Evolutionary conservation across 139 green algal species (phyloP).

Genomic region (Ostreobium quekettii): DNA sequence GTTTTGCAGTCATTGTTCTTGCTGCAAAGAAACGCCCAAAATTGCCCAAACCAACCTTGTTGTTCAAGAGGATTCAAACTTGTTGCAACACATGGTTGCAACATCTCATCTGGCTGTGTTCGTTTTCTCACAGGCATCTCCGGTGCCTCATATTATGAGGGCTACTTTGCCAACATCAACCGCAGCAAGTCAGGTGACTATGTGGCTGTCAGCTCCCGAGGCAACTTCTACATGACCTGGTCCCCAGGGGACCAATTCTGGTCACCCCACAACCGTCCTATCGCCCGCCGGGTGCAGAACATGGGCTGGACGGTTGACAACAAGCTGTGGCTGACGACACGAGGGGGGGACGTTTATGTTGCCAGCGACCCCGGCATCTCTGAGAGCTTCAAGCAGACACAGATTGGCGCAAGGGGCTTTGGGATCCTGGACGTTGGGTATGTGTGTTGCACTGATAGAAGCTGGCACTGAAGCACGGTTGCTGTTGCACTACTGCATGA

Average conservation of each 20-base stretch:
- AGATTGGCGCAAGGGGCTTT: slow-evolving; percentile 84
- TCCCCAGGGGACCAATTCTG: slow-evolving; percentile 81
- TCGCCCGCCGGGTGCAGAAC: slow-evolving; percentile 81
- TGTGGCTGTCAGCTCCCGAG: slow-evolving; percentile 84
- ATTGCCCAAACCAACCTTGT: too few species aligned
- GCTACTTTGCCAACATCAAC: slow-evolving; percentile 84
- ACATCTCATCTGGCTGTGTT: too few species aligned
- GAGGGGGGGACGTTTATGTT: slow-evolving; percentile 80
- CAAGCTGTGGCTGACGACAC: slow-evolving; percentile 81
- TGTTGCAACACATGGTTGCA: too few species aligned
- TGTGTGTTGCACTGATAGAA: too few species aligned
- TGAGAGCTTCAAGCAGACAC: slow-evolving; percentile 66
- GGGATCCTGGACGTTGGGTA: slow-evolving; percentile 92
- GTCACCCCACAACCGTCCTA: slow-evolving; percentile 87
- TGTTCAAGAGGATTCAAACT: too few species aligned
- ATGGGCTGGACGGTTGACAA: slow-evolving; percentile 83
- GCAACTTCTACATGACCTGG: slow-evolving; percentile 99
- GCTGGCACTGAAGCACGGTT: too few species aligned
- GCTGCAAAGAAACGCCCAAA: too few species aligned
- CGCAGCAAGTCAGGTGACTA: slow-evolving; percentile 75
- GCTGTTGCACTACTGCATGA: too few species aligned
- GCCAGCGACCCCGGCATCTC: slow-evolving; percentile 33
- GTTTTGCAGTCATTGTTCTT: too few species aligned
- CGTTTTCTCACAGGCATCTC: too few species aligned
- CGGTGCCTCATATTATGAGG: slow-evolving; percentile 96